Conservation (phyloP, 345 rosid species). For the Firmiana major region DNA sequence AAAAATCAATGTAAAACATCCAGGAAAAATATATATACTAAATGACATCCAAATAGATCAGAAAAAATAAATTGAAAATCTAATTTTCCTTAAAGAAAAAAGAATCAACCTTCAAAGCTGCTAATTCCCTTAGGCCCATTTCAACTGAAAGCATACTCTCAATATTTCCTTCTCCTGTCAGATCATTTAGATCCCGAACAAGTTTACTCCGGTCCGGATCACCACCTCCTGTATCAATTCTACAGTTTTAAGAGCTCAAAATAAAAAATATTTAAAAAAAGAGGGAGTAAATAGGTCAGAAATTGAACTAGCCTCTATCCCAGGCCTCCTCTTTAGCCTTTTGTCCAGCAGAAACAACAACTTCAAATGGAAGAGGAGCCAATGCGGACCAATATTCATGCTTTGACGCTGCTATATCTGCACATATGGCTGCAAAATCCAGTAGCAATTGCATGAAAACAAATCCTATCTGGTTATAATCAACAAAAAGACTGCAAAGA, state of each 20-base stretch:
- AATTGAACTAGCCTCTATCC: constrained; percentile 54
- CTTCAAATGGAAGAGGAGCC: constrained; percentile 97
- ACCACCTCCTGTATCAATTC: constrained; percentile 40
- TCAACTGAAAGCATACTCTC: constrained; percentile 98
- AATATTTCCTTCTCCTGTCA: constrained; percentile 95
- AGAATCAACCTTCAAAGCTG: constrained; percentile 71
- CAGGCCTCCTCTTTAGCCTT: constrained; percentile 77
- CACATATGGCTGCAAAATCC: constrained; percentile 57
- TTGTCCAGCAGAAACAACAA: constrained; percentile 95
- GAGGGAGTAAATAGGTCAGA: neutral
- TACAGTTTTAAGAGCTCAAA: constrained; percentile 7
- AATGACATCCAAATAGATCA: neutral
- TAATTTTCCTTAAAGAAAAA: neutral
- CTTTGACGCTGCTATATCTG: constrained; percentile 76
- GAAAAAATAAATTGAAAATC: neutral
- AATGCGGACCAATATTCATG: constrained; percentile 91
- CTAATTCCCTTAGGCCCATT: constrained; percentile 93
- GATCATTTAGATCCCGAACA: constrained; percentile 60
- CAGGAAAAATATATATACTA: neutral
- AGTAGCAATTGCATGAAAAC: constrained; percentile 18
- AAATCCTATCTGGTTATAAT: constrained; percentile 7
- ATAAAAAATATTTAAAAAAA: neutral
- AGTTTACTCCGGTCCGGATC: constrained; percentile 50
- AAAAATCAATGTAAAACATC: neutral
- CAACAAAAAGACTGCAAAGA: constrained; percentile 6